Evolutionary conservation across 2,329 filamentous ascomycete species (phyloP).

Genomic region (Biscogniauxia sp.): DNA sequence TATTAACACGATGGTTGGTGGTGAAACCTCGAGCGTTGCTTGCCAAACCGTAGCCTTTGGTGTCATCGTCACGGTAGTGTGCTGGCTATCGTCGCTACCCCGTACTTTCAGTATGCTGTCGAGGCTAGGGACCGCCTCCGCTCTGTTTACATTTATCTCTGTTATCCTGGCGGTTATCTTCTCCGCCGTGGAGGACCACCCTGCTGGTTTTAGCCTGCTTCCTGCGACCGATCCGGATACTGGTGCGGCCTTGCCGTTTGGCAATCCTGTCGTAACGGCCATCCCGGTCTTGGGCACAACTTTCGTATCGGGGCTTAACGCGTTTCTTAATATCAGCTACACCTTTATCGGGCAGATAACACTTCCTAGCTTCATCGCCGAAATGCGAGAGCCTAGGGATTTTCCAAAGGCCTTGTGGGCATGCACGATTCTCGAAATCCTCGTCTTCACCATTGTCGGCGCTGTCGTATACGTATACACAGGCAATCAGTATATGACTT

Average conservation of each 20-base stretch:
- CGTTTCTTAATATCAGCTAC: slow-evolving; percentile 93
- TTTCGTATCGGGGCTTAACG: slow-evolving; percentile 79
- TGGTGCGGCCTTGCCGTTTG: slow-evolving; percentile 38
- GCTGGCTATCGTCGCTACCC: slow-evolving; percentile 76
- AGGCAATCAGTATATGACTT: slow-evolving; percentile 83
- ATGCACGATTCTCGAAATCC: slow-evolving; percentile 82
- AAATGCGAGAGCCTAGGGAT: slow-evolving; percentile 79
- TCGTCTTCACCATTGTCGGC: slow-evolving; percentile 82
- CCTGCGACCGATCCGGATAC: slow-evolving; percentile 34
- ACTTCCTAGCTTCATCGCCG: slow-evolving; percentile 89
- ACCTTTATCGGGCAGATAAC: slow-evolving; percentile 97
- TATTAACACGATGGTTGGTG: slow-evolving; percentile 80
- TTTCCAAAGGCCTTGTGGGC: slow-evolving; percentile 93
- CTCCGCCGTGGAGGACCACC: slow-evolving; percentile 71
- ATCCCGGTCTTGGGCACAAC: slow-evolving; percentile 69
- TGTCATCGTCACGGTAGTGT: slow-evolving; percentile 70
- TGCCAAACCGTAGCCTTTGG: slow-evolving; percentile 80
- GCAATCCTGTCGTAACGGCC: slow-evolving; percentile 66
- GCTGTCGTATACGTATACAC: slow-evolving; percentile 82
- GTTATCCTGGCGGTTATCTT: slow-evolving; percentile 84
- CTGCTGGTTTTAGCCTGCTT: slow-evolving; percentile 60
- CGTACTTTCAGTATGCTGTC: slow-evolving; percentile 81
- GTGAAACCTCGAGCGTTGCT: slow-evolving; percentile 54
- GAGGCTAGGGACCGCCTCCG: slow-evolving; percentile 74
- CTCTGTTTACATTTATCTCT: slow-evolving; percentile 85